Evolutionary conservation across 192 early-diverging fungal genomes (phyloP), one percentile per base, ranked within the genome.

Genomic region (Podila epicladia): DNA sequence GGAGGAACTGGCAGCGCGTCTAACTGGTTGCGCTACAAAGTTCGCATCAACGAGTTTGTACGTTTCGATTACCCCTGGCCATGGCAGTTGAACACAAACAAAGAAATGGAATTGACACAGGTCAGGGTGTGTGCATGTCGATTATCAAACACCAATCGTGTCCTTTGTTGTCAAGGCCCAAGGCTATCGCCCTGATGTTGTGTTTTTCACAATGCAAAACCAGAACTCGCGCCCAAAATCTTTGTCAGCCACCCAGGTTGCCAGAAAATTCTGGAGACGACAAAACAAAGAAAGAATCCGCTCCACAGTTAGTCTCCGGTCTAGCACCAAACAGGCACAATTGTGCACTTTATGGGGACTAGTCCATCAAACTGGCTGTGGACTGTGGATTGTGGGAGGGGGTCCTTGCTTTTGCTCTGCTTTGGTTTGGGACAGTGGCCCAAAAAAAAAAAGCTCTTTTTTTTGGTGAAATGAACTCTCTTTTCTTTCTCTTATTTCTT

Each of bases 311-410:
- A 2, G 12, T 15, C 41, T 45, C 41, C 41, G 13, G 41, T 17
- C 41, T 45, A 45, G 41, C 41, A 45, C 41, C 41, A 45, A 45
- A 45, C 41, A 45, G 8, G 53, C 24, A 24, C 53, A 55, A 64
- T 72, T 72, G 70, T 72, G 49, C 50, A 72, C 70, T 72, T 57
- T 24, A 72, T 41, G 37, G 15, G 70, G 70, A n/a, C 24, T 72
- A 63, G 70, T 32, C 4, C 13, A 7, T 9, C 29, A 32, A 2
- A n/a, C 45, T 26, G 9, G 22, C 19, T 53, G 15, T 13, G 33
- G 19, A 26, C 17, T 28, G 12, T 28, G 31, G 11, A 37, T 12
- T 19, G 32, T 15, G 35, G 20, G 53, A 55, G 7, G 22, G 32
- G 20, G 33, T 13, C 33, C 51, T 38, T 55, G 28, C 58, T 64